Base-by-base conservation (phyloP, 129 eudicot genomes). In the Apium graveolens region DNA sequence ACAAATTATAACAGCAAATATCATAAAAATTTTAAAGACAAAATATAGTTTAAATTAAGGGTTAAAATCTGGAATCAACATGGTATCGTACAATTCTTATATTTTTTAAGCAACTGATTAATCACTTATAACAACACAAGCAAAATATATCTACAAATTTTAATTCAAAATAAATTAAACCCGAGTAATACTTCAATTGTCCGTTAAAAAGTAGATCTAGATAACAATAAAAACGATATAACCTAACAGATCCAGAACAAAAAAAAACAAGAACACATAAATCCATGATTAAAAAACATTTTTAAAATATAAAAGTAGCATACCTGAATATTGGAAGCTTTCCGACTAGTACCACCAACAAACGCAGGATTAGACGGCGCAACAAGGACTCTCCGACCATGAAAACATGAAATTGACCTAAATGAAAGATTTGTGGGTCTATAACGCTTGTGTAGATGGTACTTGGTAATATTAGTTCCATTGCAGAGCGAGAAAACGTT, bases 371-470 rank as follows among this genome's bases (percentile, higher is more conserved):
- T 73, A 3, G 53, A 4, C 2, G 57, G n/a, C 11, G 38, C 14
- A 44, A 44, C 31, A 13, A 44, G 13, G 11, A 74, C 60, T 74
- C 60, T 74, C 57, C 77, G 77, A 57, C 77, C 77, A 74, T 26
- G 44, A 74, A 74, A 26, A 44, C 77, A 11, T 11, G 21, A 27
- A 5, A 8, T 21, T 5, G 77, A 74, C 7, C 39, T 43, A 3
- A 43, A 10, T 0, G 44, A 39, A 11, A 72, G 51, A 10, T 60
- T n/a, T 32, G 27, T 0, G n/a, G 53, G 34, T 41, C 14, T 26
- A 49, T 57, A 26, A 7, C 31, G 38, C 31, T n/a, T 43, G 27
- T 60, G 68, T 12, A 2, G 32, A n/a, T 60, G 13, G 29, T 10
- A 10, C 11, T 60, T n/a, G 26, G 5, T 0, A 26, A 10, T 3